Evolutionary conservation across 345 rosid genomes (phyloP).

Genomic region (Syzygium grande): DNA sequence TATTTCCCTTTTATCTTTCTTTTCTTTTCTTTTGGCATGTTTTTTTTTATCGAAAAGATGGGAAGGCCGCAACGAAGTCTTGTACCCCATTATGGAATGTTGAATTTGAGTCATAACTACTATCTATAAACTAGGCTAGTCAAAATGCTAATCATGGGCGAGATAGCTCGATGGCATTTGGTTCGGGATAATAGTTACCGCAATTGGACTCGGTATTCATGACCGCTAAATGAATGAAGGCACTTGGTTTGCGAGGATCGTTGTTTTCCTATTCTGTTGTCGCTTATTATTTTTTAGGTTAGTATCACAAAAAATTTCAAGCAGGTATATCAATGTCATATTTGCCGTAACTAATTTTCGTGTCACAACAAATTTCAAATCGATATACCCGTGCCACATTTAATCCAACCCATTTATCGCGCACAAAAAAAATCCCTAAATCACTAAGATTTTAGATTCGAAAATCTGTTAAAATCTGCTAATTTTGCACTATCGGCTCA

Average conservation of each 20-base stretch:
- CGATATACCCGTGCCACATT: no score
- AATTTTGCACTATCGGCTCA: not conserved
- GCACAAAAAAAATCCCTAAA: not conserved
- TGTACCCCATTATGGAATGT: accelerated
- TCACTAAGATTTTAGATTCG: not conserved
- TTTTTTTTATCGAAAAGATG: not conserved
- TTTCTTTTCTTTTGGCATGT: not conserved
- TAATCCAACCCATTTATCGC: no score
- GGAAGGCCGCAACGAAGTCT: accelerated
- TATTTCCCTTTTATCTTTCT: not conserved
- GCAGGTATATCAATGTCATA: accelerated
- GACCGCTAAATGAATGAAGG: not conserved
- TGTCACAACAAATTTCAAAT: not conserved
- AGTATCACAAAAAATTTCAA: not conserved
- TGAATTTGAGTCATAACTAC: not conserved
- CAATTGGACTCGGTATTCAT: not conserved
- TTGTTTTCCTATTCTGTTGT: not conserved
- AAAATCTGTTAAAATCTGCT: not conserved
- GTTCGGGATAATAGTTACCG: not conserved
- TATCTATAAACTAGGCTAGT: not conserved
- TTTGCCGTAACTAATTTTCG: not conserved
- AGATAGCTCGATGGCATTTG: not conserved
- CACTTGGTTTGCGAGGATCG: not conserved
- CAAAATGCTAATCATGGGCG: not conserved
- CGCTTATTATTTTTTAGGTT: not conserved